Conservation (phyloP, 441 rosid species). For the Erysimum pusillum region DNA sequence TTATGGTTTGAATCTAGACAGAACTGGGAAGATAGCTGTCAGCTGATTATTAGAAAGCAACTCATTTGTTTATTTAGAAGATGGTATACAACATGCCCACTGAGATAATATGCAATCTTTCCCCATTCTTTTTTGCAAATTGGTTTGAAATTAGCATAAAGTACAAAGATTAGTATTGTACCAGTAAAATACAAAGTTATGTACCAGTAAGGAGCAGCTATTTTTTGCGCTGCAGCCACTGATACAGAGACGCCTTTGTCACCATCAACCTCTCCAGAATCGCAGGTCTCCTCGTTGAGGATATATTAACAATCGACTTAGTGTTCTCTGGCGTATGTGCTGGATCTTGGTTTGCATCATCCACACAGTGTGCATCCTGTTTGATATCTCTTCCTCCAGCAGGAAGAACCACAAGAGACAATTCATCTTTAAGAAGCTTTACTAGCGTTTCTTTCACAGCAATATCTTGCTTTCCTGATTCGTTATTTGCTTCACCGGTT, state of each 20-base stretch:
- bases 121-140: background rate
- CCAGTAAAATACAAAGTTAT: conserved; percentile 26
- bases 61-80: conserved; percentile 6
- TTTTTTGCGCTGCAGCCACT: conserved; percentile 70
- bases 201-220: conserved; percentile 43
- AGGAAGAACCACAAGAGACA: conserved; percentile 72
- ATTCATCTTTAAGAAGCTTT: conserved; percentile 67
- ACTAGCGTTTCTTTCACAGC: conserved; percentile 65
- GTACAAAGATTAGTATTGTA: conserved; percentile 46
- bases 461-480: conserved; percentile 42
- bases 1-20: conserved; percentile 13
- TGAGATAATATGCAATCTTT: background rate
- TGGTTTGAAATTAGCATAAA: conserved; percentile 21
- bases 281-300: conserved; percentile 74
- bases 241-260: conserved; percentile 65
- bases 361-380: conserved; percentile 37
- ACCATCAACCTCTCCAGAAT: conserved; percentile 69
- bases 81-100: conserved; percentile 15
- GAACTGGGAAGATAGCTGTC: conserved; percentile 8
- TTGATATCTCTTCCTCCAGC: conserved; percentile 46
- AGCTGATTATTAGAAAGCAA: conserved; percentile 9
- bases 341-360: conserved; percentile 45
- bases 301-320: conserved; percentile 41
- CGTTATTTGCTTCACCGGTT: conserved; percentile 46
- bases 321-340: conserved; percentile 40